Percentiles rank a stretch among this genome's conserved stretches.
Conservation (phyloP, 192 early-diverging fungal genomes). For the Pilaira anomala region DNA sequence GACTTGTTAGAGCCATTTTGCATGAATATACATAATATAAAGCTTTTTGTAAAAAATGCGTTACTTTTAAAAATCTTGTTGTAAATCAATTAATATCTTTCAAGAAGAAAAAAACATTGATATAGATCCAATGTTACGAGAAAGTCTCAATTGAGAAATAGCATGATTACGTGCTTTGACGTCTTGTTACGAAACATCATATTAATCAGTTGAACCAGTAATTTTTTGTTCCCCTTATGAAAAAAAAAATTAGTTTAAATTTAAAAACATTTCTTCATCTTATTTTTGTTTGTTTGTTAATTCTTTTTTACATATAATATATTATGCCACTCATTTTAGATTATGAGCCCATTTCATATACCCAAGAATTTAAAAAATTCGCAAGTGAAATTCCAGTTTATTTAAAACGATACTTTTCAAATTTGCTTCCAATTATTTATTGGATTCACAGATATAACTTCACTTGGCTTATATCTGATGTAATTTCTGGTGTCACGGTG, state of each 20-base stretch:
- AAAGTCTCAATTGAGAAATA: conserved; percentile 2
- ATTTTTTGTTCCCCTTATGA: not conserved
- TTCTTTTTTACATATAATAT: not conserved
- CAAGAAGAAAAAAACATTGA: not conserved
- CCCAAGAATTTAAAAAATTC: conserved; percentile 12
- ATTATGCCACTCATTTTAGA: conserved; percentile 20
- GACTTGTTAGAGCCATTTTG: too few relatives aligned
- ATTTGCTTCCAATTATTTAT: conserved; percentile 26
- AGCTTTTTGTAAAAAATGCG: too few relatives aligned
- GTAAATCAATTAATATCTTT: too few relatives aligned
- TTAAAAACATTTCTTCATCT: not conserved
- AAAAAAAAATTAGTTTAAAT: too few relatives aligned
- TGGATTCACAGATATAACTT: conserved; percentile 34
- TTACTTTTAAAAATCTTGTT: too few relatives aligned
- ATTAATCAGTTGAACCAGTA: conserved; percentile 1
- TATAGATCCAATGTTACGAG: too few relatives aligned
- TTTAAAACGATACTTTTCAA: conserved; percentile 19
- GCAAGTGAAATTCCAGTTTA: conserved; percentile 18
- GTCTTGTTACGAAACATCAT: conserved; percentile 17
- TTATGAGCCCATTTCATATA: conserved; percentile 20
- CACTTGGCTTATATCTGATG: conserved; percentile 42
- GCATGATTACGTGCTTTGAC: conserved; percentile 21
- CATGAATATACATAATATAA: too few relatives aligned
- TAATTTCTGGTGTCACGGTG: conserved; percentile 72
- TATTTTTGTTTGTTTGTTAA: not conserved